Evolutionary conservation across 176 grass and related monocot genomes (phyloP).

Genomic region (Alloteropsis semialata): DNA sequence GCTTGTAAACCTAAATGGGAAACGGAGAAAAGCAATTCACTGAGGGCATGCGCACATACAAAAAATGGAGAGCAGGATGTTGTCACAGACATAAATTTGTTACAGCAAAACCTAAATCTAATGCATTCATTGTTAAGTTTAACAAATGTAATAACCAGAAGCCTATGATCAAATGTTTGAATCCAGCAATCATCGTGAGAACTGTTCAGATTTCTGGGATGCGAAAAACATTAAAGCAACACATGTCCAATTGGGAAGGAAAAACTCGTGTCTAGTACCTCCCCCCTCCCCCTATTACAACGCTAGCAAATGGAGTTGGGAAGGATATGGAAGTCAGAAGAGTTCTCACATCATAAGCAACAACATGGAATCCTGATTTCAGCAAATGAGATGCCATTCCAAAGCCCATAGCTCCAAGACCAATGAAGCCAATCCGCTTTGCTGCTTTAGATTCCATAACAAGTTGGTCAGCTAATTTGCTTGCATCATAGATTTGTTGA

Average conservation of each 20-base stretch:
- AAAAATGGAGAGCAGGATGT: background rate
- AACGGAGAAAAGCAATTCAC: constrained; percentile 3
- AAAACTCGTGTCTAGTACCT: background rate
- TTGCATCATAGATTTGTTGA: constrained; percentile 69
- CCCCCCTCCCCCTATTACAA: background rate
- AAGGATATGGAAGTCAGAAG: background rate
- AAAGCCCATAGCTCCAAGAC: constrained; percentile 98
- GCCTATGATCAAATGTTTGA: background rate
- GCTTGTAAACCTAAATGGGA: constrained; percentile 82
- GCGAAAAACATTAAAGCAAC: constrained; percentile 1
- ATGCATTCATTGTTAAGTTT: background rate
- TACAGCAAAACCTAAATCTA: background rate
- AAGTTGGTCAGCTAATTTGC: constrained; percentile 62
- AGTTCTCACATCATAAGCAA: constrained; percentile 89
- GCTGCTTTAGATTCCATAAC: constrained; percentile 55
- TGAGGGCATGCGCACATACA: background rate
- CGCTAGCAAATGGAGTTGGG: constrained; percentile 2
- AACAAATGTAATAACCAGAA: background rate
- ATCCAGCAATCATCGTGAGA: constrained; percentile 1
- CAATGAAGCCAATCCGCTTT: constrained; percentile 87
- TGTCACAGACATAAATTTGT: background rate
- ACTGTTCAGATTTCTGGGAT: background rate
- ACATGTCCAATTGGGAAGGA: background rate
- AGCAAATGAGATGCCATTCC: constrained; percentile 97
- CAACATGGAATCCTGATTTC: constrained; percentile 76